These are phyloP conservation scores for Rubroboletus pulcherrimus DNA, from an alignment of 768 basidiomycete species.

Conservation along the genomic window DNA sequence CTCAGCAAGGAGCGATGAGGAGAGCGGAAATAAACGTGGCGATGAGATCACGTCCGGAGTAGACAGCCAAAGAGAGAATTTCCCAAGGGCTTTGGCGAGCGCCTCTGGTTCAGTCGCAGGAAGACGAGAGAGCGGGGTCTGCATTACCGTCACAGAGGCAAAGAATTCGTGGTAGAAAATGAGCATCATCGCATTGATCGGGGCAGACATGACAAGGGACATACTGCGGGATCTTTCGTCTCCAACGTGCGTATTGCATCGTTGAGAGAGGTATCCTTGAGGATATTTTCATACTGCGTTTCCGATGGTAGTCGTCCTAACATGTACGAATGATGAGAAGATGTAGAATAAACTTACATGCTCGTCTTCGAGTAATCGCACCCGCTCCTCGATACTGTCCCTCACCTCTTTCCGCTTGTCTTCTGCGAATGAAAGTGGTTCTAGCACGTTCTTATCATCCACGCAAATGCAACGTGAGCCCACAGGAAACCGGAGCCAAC, in stretches of 20 bases:
- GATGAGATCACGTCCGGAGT: slow-evolving; percentile 77
- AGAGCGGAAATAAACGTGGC: slow-evolving; percentile 71
- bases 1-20: slow-evolving; percentile 59
- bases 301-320: not conserved
- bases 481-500: not conserved
- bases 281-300: slow-evolving; percentile 19
- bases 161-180: not conserved
- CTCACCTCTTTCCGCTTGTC: slow-evolving; percentile 59
- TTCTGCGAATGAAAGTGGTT: slow-evolving; percentile 63
- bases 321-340: not conserved
- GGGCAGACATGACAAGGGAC: not conserved
- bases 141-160: not conserved
- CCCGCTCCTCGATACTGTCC: slow-evolving; percentile 55
- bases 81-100: slow-evolving; percentile 57
- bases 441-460: slow-evolving; percentile 52
- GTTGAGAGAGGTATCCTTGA: slow-evolving; percentile 27
- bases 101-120: slow-evolving; percentile 61
- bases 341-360: slow-evolving; percentile 56
- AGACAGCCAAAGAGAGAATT: slow-evolving; percentile 84
- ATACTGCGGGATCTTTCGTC: slow-evolving; percentile 22
- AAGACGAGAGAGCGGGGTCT: slow-evolving; percentile 72
- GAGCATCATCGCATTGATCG: not conserved
- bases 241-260: slow-evolving; percentile 23
- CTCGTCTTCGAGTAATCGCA: slow-evolving; percentile 66
- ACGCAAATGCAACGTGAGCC: not conserved